Evolutionary conservation across 208 protist genomes (phyloP).

Genomic region (Herpetomonas tarakana): DNA sequence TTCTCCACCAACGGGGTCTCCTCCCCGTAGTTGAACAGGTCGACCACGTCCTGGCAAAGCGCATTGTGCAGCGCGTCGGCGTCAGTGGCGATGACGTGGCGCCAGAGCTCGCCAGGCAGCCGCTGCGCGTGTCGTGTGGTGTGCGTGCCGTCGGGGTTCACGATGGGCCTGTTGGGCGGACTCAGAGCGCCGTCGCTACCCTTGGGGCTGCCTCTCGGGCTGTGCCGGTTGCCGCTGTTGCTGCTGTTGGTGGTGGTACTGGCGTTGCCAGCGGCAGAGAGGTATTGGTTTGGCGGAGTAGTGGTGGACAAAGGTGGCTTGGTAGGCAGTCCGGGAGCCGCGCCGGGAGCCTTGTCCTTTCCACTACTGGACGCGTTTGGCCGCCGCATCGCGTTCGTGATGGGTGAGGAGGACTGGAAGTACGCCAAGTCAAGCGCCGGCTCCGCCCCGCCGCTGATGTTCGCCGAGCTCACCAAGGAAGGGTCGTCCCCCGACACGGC

Average conservation of each 20-base stretch:
- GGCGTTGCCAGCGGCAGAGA: too few relatives aligned
- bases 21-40: slow-evolving; percentile 40
- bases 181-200: neutral
- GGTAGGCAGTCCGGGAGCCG: neutral
- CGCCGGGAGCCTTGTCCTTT: too few relatives aligned
- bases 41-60: slow-evolving; percentile 29
- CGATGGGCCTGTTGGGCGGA: neutral
- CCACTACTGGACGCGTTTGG: too few relatives aligned
- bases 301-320: neutral
- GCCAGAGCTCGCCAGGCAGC: slow-evolving; percentile 38
- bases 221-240: slow-evolving; percentile 4
- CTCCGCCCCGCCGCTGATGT: too few relatives aligned
- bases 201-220: neutral
- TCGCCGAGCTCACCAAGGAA: too few relatives aligned
- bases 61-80: slow-evolving; percentile 12
- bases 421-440: neutral
- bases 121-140: slow-evolving; percentile 25
- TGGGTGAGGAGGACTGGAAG: neutral
- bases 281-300: neutral
- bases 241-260: slow-evolving; percentile 1
- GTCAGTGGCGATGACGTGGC: slow-evolving; percentile 12
- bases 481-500: too few relatives aligned
- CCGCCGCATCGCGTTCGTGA: too few relatives aligned
- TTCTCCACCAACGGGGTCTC: slow-evolving; percentile 3
- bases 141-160: neutral